Conservation (phyloP, 805 yeast genomes). For the Ogataea thermomethanolica region DNA sequence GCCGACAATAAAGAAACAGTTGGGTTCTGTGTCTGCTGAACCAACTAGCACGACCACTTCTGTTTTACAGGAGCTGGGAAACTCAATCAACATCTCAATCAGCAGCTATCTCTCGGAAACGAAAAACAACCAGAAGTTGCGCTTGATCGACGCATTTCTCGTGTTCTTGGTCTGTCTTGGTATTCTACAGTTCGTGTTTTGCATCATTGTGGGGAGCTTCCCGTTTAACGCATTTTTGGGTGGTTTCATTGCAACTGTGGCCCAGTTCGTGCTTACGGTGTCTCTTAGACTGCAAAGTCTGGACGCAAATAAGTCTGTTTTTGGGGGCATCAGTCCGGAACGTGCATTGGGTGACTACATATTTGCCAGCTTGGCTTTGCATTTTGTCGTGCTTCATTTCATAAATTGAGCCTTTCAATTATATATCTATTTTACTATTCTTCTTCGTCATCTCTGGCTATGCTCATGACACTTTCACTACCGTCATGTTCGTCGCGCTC, state of each 20-base stretch:
- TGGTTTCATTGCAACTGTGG: constrained; percentile 89
- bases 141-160: constrained; percentile 75
- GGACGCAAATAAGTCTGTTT: constrained; percentile 25
- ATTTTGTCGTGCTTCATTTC: constrained; percentile 86
- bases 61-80: constrained; percentile 29
- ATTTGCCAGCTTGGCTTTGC: constrained; percentile 82
- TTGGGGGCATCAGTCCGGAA: constrained; percentile 32
- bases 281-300: constrained; percentile 71
- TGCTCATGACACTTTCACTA: constrained; percentile 35
- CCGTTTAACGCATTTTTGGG: constrained; percentile 97
- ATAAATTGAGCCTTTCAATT: constrained; percentile 52
- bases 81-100: constrained; percentile 31
- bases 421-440: constrained; percentile 6
- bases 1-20: constrained; percentile 3
- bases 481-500: constrained; percentile 28
- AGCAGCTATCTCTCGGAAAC: constrained; percentile 33
- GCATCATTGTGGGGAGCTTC: constrained; percentile 75
- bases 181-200: constrained; percentile 72
- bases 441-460: constrained; percentile 22
- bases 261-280: constrained; percentile 89
- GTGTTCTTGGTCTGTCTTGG: constrained; percentile 73
- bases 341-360: constrained; percentile 84
- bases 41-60: constrained; percentile 14
- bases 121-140: constrained; percentile 39
- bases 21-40: constrained; percentile 5